Conservation (phyloP, 768 basidiomycete species). For the Auricularia cornea region DNA sequence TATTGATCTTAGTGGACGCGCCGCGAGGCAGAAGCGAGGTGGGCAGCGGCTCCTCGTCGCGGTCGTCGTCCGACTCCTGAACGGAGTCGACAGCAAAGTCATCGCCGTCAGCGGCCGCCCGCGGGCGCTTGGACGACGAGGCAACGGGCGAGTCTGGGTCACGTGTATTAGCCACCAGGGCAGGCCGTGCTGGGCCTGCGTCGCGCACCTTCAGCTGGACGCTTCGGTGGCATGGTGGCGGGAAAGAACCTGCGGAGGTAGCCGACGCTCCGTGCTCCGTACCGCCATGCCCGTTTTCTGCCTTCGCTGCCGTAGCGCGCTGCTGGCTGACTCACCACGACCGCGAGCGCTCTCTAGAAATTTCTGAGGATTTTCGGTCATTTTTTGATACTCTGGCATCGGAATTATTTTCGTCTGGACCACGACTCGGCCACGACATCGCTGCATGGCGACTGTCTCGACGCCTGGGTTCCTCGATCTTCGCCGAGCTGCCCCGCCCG, state of each 20-base stretch:
- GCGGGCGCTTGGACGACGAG: constrained; percentile 32
- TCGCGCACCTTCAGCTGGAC: constrained; percentile 7
- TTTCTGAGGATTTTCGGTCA: too few species aligned
- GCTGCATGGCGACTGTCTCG: too few species aligned
- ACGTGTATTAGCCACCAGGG: not conserved
- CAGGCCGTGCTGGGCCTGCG: not conserved
- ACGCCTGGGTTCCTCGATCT: too few species aligned
- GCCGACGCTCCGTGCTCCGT: not conserved
- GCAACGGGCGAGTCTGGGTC: constrained; percentile 10
- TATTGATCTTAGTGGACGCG: constrained; percentile 56
- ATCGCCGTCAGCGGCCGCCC: constrained; percentile 35
- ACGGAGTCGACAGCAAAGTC: constrained; percentile 53
- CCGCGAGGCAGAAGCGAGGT: constrained; percentile 46
- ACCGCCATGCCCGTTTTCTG: too few species aligned
- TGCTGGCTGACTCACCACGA: too few species aligned
- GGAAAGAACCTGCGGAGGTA: not conserved
- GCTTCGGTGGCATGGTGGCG: constrained; percentile 7
- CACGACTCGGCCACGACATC: too few species aligned
- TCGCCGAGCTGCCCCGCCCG: too few species aligned
- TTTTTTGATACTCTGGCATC: too few species aligned
- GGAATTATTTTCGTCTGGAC: too few species aligned
- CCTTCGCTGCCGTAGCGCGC: too few species aligned
- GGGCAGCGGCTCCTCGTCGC: constrained; percentile 15
- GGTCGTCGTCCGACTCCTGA: constrained; percentile 43
- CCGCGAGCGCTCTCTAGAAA: too few species aligned